phyloP scores from a whole-genome alignment of 2,329 filamentous ascomycete genomes.

The Teratosphaeria zuluensis region DNA sequence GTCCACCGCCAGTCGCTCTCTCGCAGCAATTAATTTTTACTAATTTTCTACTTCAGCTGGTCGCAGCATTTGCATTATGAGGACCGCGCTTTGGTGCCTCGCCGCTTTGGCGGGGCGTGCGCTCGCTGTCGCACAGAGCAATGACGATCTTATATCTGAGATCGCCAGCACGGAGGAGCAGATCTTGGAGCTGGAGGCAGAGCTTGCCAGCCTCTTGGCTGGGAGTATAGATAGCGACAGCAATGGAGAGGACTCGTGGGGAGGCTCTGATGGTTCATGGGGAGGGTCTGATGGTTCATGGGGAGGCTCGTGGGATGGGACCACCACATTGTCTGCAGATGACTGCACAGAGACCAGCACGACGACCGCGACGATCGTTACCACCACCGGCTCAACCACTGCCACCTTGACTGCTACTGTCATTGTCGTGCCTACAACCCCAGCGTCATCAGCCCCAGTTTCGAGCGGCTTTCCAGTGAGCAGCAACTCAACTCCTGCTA shows the following conservation, averaged over 20 bases:
- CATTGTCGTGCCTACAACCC: not conserved
- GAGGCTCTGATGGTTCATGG: not conserved
- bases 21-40: not conserved
- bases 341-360: not conserved
- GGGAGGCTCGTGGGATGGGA: not conserved
- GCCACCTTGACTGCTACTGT: not conserved
- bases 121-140: not conserved
- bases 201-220: not conserved
- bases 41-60: not conserved
- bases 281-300: too few species aligned
- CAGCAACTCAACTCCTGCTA: not conserved
- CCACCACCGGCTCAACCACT: not conserved
- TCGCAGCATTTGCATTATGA: constrained; percentile 4
- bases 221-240: not conserved
- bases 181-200: not conserved
- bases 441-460: not conserved
- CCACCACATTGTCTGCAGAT: not conserved
- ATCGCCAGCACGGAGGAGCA: not conserved
- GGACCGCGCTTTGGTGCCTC: constrained; percentile 3
- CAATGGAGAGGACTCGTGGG: not conserved
- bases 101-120: constrained; percentile 3
- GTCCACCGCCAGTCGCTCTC: not conserved
- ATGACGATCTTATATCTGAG: not conserved
- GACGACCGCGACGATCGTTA: not conserved
- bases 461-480: not conserved